Evolutionary conservation across 2,329 filamentous ascomycete species (phyloP).

Genomic region (Phialophora tarda): DNA sequence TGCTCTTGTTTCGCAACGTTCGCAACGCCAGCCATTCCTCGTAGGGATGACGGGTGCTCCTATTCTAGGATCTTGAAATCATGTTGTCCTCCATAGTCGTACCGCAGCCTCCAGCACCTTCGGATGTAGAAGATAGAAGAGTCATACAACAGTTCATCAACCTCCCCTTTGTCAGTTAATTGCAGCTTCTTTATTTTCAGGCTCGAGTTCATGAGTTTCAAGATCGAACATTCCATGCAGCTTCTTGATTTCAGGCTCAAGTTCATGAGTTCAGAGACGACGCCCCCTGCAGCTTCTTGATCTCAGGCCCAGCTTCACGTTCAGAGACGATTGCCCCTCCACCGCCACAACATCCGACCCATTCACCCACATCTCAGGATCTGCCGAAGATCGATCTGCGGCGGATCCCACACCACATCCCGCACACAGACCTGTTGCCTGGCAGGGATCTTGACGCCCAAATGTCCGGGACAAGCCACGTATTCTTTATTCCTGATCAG

Average conservation of each 20-base stretch:
- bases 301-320: no score
- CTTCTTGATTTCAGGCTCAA: not conserved
- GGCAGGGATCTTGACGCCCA: slow-evolving; percentile 31
- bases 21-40: not conserved
- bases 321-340: no score
- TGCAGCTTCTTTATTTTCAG: not conserved
- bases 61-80: not conserved
- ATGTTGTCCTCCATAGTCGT: not conserved
- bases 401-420: slow-evolving; percentile 49
- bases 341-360: no score
- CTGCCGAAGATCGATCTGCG: slow-evolving; percentile 40
- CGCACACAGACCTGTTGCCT: slow-evolving; percentile 43
- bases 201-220: not conserved
- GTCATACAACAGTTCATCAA: not conserved
- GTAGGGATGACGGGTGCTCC: not conserved
- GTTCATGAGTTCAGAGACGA: not conserved
- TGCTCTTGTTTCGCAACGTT: no score
- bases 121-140: no score
- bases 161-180: not conserved
- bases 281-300: no score
- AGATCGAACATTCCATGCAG: no score
- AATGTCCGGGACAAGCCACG: slow-evolving; percentile 39
- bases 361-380: slow-evolving; percentile 37
- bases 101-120: no score
- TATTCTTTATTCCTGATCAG: slow-evolving; percentile 43